A percentile compares a stretch with the other conserved stretches of the same genome.
Evolutionary conservation across 169 alveolate species (phyloP).

Genomic region (Plasmodium falciparum): DNA sequence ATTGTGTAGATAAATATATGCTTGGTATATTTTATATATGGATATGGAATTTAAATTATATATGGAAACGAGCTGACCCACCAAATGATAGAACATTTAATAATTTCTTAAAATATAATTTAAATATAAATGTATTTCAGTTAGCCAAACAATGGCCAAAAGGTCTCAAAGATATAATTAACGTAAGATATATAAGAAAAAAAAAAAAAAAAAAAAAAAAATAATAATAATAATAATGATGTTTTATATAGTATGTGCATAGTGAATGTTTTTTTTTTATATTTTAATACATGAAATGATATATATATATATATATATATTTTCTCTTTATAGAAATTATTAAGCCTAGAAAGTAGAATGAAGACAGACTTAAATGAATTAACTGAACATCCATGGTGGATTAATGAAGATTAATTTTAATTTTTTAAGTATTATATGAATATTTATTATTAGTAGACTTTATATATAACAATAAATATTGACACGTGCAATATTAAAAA

Average conservation of each 20-base stretch:
- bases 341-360: slow-evolving; percentile 30
- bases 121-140: slow-evolving; percentile 53
- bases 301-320: background rate
- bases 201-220: no score
- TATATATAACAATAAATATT: no score
- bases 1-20: slow-evolving; percentile 82
- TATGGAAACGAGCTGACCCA: slow-evolving; percentile 86
- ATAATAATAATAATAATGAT: no score
- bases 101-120: slow-evolving; percentile 44
- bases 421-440: background rate
- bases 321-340: slow-evolving; percentile 16
- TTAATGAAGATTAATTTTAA: slow-evolving; percentile 11
- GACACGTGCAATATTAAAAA: no score
- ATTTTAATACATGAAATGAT: no score
- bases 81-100: slow-evolving; percentile 80
- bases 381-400: slow-evolving; percentile 70
- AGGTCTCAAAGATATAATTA: slow-evolving; percentile 37
- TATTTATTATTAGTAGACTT: no score
- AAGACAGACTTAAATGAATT: slow-evolving; percentile 56
- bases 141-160: slow-evolving; percentile 60
- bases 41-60: slow-evolving; percentile 87
- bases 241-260: background rate
- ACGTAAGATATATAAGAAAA: background rate
- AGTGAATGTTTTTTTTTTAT: background rate
- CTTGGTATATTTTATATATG: slow-evolving; percentile 81